phyloP scores from a whole-genome alignment of 2,329 filamentous ascomycete genomes.

The Arthrobotrys entomopaga region DNA sequence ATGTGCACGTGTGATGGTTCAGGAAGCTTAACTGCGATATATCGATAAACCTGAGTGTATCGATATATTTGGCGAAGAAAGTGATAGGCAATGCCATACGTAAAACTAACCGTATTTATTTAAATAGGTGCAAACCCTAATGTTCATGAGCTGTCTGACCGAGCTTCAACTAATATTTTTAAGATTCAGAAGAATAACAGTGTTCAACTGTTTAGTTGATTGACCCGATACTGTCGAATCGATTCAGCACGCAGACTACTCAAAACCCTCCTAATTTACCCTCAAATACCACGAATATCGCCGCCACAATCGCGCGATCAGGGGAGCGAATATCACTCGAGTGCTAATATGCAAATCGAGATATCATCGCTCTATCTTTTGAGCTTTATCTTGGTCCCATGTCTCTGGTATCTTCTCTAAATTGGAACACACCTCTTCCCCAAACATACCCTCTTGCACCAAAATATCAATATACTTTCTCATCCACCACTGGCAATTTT shows the following conservation, averaged over 20 bases:
- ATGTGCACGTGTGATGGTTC: not conserved
- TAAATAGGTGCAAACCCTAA: not conserved
- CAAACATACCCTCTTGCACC: constrained; percentile 1
- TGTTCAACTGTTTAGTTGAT: not conserved
- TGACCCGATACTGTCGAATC: not conserved
- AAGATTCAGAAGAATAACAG: constrained; percentile 1
- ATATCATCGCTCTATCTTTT: not conserved
- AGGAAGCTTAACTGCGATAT: not conserved
- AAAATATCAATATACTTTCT: constrained; percentile 26
- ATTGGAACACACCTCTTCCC: not conserved
- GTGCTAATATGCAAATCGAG: not conserved
- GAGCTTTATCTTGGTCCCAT: not conserved
- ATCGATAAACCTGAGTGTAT: not conserved
- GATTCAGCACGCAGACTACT: not conserved
- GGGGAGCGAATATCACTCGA: not conserved
- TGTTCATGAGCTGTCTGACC: not conserved
- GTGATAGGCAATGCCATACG: not conserved
- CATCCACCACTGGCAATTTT: constrained; percentile 33
- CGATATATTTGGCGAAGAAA: not conserved
- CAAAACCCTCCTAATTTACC: not conserved
- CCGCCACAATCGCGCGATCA: not conserved
- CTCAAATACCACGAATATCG: not conserved
- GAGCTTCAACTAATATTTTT: constrained; percentile 1
- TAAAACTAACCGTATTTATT: not conserved
- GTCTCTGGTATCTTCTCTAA: constrained; percentile 3